Conservation (phyloP, 2,329 filamentous ascomycete species). For the Colletotrichum siamense region DNA sequence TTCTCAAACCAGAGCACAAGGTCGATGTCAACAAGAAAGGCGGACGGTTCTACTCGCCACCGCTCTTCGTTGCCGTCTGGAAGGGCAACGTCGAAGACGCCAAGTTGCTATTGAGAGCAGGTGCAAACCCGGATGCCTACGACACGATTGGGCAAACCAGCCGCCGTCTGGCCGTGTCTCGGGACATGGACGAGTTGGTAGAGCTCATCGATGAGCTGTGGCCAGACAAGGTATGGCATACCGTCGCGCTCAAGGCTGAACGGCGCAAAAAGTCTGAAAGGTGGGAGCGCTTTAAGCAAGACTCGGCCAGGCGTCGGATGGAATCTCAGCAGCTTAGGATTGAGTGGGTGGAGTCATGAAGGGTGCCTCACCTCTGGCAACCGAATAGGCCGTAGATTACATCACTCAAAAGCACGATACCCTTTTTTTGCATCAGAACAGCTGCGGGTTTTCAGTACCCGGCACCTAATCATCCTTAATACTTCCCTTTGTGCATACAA, state of each 20-base stretch:
- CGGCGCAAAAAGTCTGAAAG: background rate
- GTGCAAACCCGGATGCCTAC: conserved; percentile 23
- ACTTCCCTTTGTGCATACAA: background rate
- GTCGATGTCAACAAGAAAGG: conserved; percentile 24
- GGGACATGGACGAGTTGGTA: background rate
- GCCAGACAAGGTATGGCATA: background rate
- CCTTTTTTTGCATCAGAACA: background rate
- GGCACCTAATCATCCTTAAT: background rate
- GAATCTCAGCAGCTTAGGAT: background rate
- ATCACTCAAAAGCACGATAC: background rate
- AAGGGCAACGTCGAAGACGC: conserved; percentile 24
- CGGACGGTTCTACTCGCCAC: conserved; percentile 25
- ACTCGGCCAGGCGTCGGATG: background rate
- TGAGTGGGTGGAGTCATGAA: background rate
- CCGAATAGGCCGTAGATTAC: background rate
- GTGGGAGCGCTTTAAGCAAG: background rate
- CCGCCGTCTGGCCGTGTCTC: background rate
- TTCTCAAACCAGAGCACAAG: conserved; percentile 22
- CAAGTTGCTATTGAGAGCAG: conserved; percentile 27
- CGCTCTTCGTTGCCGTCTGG: conserved; percentile 27
- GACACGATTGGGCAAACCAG: background rate
- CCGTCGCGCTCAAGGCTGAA: background rate
- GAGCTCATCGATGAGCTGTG: background rate
- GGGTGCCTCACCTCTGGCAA: background rate
- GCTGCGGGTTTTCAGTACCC: background rate